Evolutionary conservation across 1,284 basidiomycete species (phyloP).

Genomic region (Meira nashicola): DNA sequence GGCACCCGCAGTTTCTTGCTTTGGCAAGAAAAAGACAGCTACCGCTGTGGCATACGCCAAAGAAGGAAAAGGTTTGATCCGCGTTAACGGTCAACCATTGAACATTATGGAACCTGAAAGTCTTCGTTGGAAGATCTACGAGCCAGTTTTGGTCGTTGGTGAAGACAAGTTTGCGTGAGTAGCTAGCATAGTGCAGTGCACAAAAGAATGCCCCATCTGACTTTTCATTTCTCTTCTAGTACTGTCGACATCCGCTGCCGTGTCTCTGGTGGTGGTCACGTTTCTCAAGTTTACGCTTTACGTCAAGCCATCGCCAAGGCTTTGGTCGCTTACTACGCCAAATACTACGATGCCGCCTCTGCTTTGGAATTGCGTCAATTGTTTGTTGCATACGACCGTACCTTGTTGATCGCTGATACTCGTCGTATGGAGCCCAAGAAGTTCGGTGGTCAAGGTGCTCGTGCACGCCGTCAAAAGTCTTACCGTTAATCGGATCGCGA

Average conservation of each 20-base stretch:
- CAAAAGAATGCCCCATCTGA: not conserved
- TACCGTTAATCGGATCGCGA: too few species aligned
- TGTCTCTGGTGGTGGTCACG: slow-evolving; percentile 99
- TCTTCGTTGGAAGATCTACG: slow-evolving; percentile 97
- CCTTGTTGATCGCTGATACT: slow-evolving; percentile 93
- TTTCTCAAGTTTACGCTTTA: slow-evolving; percentile 97
- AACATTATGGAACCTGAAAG: slow-evolving; percentile 82
- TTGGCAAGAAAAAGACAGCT: slow-evolving; percentile 55
- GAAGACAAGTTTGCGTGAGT: slow-evolving; percentile 53
- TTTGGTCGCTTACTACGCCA: slow-evolving; percentile 91
- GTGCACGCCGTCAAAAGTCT: slow-evolving; percentile 41
- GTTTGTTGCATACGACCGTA: slow-evolving; percentile 59
- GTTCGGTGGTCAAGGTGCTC: slow-evolving; percentile 55
- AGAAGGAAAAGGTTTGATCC: slow-evolving; percentile 94
- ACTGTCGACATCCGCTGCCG: slow-evolving; percentile 89
- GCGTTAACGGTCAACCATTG: slow-evolving; percentile 95
- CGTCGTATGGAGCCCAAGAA: slow-evolving; percentile 99
- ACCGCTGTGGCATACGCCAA: slow-evolving; percentile 50
- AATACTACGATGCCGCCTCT: slow-evolving; percentile 96
- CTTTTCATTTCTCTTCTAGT: slow-evolving; percentile 18
- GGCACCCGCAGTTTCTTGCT: slow-evolving; percentile 53
- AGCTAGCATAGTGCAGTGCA: not conserved
- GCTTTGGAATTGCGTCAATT: slow-evolving; percentile 58
- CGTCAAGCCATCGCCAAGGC: slow-evolving; percentile 99
- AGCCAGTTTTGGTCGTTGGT: slow-evolving; percentile 57